Evolutionary conservation across 768 basidiomycete genomes (phyloP), one percentile per base, ranked within the genome.

Genomic region (Podaxis sp.): DNA sequence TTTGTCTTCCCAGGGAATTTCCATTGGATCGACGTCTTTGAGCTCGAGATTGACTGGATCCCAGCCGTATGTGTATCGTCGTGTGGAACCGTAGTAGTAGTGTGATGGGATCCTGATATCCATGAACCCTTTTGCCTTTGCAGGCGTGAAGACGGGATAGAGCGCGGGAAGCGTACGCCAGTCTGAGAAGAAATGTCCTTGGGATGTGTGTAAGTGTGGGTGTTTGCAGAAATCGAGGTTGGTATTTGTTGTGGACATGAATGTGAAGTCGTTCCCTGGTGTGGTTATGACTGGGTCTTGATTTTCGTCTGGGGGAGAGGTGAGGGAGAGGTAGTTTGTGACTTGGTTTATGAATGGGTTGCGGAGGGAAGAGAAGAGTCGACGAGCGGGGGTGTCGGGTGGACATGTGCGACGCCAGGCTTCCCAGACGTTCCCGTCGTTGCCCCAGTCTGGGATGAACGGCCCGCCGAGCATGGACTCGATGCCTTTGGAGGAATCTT

Each of bases 171-270:
- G 88, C 0, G 90, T 91, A 22, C 96, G 81, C 92, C 94, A 97
- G 74, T 99, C 96, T 17, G 93, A 93, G 84, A 97, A 99, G 75
- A 97, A 98, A 75, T 95, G 95, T 11, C 96, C 95, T 71, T 99
- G 97, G 30, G 83, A 82, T 70, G 91, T 88, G 67, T 90, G 95
- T 19, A 90, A 88, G 76, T 92, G 90, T 0, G 96, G 95, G 38
- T 85, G 79, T 36, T 77, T 70, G 75, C 97, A 99, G 71, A 91
- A 95, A 70, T 96, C 87, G 65, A 86, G 82, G 4, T 79, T 78
- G 57, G 85, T 80, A n/a, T 92, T 87, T 9, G 88, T 87, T 1
- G 75, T 75, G 30, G 76, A 66, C 12, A 79, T 78, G 73, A 99
- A 98, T 0, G 72, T 68, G 69, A 95, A 90, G 63, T 90, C 87